Evolutionary conservation across 805 yeast species (phyloP).

Genomic region (Saccharomycopsis lassenensis): DNA sequence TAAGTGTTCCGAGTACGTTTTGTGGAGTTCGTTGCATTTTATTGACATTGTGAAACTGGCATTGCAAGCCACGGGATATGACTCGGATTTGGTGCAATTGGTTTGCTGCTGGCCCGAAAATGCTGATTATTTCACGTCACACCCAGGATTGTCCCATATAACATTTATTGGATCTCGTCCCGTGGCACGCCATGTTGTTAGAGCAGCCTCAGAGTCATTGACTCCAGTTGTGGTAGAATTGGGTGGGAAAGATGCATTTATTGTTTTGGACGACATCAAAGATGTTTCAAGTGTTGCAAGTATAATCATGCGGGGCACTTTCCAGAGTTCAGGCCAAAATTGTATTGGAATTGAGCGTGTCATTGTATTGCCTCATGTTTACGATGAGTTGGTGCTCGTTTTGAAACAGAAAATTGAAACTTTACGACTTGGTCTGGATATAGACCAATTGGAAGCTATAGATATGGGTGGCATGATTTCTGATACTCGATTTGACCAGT

Average conservation of each 20-base stretch:
- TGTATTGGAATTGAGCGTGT: conserved; percentile 97
- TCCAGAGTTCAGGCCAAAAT: conserved; percentile 96
- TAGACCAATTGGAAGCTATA: conserved; percentile 80
- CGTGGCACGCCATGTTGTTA: conserved; percentile 80
- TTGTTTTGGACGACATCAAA: conserved; percentile 73
- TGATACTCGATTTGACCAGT: conserved; percentile 54
- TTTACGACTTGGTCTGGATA: conserved; percentile 78
- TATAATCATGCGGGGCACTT: conserved; percentile 85
- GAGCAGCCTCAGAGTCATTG: conserved; percentile 72
- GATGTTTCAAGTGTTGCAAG: conserved; percentile 53
- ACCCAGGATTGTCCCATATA: conserved; percentile 72
- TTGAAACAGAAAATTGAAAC: conserved; percentile 46
- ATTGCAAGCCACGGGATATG: conserved; percentile 59
- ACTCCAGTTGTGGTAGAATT: conserved; percentile 94
- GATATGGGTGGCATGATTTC: conserved; percentile 97
- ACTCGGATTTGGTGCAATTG: conserved; percentile 77
- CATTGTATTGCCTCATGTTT: conserved; percentile 62
- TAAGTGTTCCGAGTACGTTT: conserved; percentile 92
- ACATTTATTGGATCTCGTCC: conserved; percentile 96
- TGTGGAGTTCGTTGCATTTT: conserved; percentile 85
- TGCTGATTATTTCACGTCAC: conserved; percentile 78
- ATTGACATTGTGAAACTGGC: conserved; percentile 62
- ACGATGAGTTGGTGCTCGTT: conserved; percentile 48
- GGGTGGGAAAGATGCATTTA: conserved; percentile 92
- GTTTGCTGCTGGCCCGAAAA: conserved; percentile 83